These are phyloP conservation scores for Bisporella sp. DNA, from an alignment of 2,329 filamentous ascomycete species.

Conservation along the genomic window DNA sequence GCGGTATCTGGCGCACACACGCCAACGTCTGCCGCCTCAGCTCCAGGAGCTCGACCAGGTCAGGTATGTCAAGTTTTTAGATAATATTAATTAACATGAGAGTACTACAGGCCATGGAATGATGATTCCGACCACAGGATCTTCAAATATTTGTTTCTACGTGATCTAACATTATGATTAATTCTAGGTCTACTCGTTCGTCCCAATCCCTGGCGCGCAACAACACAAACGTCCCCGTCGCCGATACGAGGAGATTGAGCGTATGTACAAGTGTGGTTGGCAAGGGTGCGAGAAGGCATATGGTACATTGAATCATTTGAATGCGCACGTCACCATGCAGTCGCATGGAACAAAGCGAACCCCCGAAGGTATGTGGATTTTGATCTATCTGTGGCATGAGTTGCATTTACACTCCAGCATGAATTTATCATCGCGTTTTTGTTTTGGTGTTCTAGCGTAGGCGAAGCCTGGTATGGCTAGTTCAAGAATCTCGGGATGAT, in stretches of 20 bases:
- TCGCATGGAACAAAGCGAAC: constrained; percentile 91
- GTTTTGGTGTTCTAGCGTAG: not conserved
- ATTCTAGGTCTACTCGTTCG: constrained; percentile 92
- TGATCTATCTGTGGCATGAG: not conserved
- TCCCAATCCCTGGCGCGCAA: constrained; percentile 92
- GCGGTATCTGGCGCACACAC: constrained; percentile 31
- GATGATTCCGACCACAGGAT: no score
- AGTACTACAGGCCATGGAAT: no score
- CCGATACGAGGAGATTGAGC: constrained; percentile 96
- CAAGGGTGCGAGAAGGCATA: constrained; percentile 98
- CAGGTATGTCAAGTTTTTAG: constrained; percentile 43
- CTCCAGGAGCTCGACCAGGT: constrained; percentile 41
- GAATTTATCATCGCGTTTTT: not conserved
- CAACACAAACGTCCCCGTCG: constrained; percentile 93
- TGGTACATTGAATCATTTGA: constrained; percentile 92
- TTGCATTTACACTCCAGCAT: no score
- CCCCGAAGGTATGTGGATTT: constrained; percentile 73
- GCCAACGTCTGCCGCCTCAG: constrained; percentile 47
- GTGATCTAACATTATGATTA: constrained; percentile 35
- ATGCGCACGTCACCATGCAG: constrained; percentile 98
- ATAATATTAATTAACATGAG: not conserved
- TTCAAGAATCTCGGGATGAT: constrained; percentile 6
- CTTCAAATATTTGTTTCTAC: not conserved
- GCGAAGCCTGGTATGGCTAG: not conserved
- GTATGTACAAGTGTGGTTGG: constrained; percentile 99